Percentiles rank a stretch among this genome's conserved stretches.
phyloP scores from a whole-genome alignment of 345 rosid species.

The Ricinus communis region DNA sequence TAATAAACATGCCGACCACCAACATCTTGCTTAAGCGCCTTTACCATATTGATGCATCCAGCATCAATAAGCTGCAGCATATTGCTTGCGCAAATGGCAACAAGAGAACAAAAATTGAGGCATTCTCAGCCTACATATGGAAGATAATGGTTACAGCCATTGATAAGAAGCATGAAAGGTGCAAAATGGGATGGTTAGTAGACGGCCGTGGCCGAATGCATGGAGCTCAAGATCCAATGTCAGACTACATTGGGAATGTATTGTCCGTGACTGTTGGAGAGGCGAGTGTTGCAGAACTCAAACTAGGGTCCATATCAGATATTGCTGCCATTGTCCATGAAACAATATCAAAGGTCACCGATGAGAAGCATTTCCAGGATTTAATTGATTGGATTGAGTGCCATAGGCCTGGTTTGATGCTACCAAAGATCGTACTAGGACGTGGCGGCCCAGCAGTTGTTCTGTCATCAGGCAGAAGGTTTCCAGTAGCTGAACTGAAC shows the following conservation, averaged over 20 bases:
- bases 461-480: constrained; percentile 69
- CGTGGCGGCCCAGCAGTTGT: constrained; percentile 75
- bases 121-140: constrained; percentile 86
- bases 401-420: constrained; percentile 85
- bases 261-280: constrained; percentile 69
- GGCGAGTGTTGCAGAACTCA: constrained; percentile 47
- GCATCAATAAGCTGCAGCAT: constrained; percentile 51
- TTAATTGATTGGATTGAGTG: constrained; percentile 83
- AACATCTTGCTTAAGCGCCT: constrained; percentile 62
- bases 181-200: constrained; percentile 92
- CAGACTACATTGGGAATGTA: constrained; percentile 76
- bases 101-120: constrained; percentile 73
- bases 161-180: constrained; percentile 39
- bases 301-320: constrained; percentile 50
- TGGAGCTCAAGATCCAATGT: constrained; percentile 27
- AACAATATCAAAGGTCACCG: constrained; percentile 54
- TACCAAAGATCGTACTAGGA: constrained; percentile 57
- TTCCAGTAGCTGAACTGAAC: constrained; percentile 72
- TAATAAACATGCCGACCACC: constrained; percentile 48
- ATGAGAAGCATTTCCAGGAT: constrained; percentile 65
- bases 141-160: constrained; percentile 57
- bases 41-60: constrained; percentile 53
- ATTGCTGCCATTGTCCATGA: constrained; percentile 56
- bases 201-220: constrained; percentile 65
- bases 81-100: constrained; percentile 48